phyloP scores from a whole-genome alignment of 2,329 filamentous ascomycete genomes.

The Venturia carpophila region DNA sequence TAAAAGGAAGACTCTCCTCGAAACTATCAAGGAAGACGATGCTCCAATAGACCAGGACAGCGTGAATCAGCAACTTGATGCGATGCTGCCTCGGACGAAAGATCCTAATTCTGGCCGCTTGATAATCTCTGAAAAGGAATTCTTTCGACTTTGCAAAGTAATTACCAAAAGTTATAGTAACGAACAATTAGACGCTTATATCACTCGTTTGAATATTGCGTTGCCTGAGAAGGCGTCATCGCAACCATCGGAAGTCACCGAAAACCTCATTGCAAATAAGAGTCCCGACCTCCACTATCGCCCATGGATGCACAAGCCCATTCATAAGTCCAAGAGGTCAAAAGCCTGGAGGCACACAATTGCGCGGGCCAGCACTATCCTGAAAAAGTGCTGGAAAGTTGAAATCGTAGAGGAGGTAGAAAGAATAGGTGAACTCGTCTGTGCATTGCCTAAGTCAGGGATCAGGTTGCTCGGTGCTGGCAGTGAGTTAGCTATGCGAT shows the following conservation, averaged over 20 bases:
- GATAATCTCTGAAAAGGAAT: not conserved
- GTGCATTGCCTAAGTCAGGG: not conserved
- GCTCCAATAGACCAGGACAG: not conserved
- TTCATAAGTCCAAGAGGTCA: not conserved
- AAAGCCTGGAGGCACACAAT: not conserved
- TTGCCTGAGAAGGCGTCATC: not conserved
- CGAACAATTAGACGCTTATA: not conserved
- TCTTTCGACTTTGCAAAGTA: not conserved
- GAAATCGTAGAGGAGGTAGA: not conserved
- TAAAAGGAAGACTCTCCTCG: not conserved
- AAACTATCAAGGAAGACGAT: not conserved
- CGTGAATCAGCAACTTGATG: constrained; percentile 10
- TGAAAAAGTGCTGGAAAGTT: constrained; percentile 9
- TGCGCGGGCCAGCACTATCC: not conserved
- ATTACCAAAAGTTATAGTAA: not conserved
- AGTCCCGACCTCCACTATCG: not conserved
- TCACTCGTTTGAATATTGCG: not conserved
- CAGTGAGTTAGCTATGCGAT: not conserved
- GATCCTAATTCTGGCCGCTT: not conserved
- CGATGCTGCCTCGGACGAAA: not conserved
- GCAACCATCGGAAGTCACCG: not conserved
- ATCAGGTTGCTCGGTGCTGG: not conserved
- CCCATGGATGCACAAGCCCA: not conserved
- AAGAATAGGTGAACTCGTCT: not conserved
- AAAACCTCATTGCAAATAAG: not conserved